phyloP scores from a whole-genome alignment of 2,329 filamentous ascomycete genomes.

The Fusarium subglutinans region DNA sequence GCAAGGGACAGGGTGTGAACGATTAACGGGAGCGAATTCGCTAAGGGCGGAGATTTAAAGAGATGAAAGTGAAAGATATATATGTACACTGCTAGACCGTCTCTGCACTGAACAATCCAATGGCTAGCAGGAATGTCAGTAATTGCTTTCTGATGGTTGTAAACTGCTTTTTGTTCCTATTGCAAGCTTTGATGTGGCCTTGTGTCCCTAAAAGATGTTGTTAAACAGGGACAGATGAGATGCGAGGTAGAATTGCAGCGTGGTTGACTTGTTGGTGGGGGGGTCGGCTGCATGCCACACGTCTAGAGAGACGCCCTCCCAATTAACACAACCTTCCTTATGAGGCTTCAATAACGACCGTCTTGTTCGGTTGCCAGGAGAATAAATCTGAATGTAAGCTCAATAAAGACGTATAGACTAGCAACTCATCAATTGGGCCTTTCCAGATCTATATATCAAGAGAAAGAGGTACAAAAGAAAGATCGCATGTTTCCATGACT shows the following conservation, averaged over 20 bases:
- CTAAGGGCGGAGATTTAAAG: slow-evolving; percentile 32
- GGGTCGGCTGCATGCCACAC: not conserved
- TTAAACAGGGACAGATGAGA: slow-evolving; percentile 22
- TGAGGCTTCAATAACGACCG: not conserved
- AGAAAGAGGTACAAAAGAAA: slow-evolving; percentile 19
- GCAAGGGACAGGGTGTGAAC: slow-evolving; percentile 22
- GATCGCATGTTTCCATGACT: slow-evolving; percentile 13
- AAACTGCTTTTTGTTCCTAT: not conserved
- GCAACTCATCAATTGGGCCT: not conserved
- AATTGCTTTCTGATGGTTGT: not conserved
- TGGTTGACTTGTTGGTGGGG: slow-evolving; percentile 19
- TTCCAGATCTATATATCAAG: slow-evolving; percentile 21
- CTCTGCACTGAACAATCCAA: not conserved
- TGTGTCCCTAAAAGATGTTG: not conserved
- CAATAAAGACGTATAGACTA: not conserved
- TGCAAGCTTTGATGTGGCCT: not conserved
- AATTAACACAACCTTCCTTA: slow-evolving; percentile 2
- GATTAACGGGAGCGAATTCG: slow-evolving; percentile 32
- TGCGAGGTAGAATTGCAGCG: slow-evolving; percentile 4
- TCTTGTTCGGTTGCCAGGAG: not conserved
- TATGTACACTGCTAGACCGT: not conserved
- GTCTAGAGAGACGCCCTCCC: not conserved
- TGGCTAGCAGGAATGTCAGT: not conserved
- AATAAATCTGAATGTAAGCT: not conserved
- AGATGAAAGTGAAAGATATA: slow-evolving; percentile 1